Evolutionary conservation across 768 basidiomycete genomes (phyloP).

Genomic region (Ramaria sp.): DNA sequence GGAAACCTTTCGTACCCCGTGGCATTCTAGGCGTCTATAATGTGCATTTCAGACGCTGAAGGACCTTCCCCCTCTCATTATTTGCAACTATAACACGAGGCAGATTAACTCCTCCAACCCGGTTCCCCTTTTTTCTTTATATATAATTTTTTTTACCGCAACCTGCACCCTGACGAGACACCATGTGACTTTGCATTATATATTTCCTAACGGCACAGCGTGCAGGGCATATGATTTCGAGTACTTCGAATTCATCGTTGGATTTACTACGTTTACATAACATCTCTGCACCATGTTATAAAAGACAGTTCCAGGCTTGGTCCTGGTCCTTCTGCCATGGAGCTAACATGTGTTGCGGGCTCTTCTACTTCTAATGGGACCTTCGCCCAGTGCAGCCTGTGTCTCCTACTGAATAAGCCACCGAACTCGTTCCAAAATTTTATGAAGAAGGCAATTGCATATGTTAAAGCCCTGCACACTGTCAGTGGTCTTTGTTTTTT

Average conservation of each 20-base stretch:
- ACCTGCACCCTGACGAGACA: too few relatives aligned
- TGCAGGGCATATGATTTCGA: background rate
- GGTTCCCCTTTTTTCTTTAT: too few relatives aligned
- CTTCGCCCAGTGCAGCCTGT: background rate
- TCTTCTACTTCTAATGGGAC: too few relatives aligned
- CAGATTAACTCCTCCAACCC: too few relatives aligned
- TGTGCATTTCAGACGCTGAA: too few relatives aligned
- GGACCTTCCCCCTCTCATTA: background rate
- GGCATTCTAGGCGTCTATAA: background rate
- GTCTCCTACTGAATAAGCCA: background rate
- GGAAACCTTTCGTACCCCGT: background rate
- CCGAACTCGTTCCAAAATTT: background rate
- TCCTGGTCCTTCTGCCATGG: too few relatives aligned
- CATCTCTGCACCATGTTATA: too few relatives aligned
- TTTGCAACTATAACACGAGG: background rate
- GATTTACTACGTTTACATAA: too few relatives aligned
- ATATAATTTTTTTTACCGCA: too few relatives aligned
- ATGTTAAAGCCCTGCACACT: background rate
- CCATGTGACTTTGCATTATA: too few relatives aligned
- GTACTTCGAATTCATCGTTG: background rate
- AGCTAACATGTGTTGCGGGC: too few relatives aligned
- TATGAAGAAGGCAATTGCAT: background rate
- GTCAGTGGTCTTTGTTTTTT: background rate
- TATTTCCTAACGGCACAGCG: background rate
- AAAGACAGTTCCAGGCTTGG: too few relatives aligned